Evolutionary conservation across 495 filamentous ascomycete species (phyloP).

Genomic region (Evernia prunastri): DNA sequence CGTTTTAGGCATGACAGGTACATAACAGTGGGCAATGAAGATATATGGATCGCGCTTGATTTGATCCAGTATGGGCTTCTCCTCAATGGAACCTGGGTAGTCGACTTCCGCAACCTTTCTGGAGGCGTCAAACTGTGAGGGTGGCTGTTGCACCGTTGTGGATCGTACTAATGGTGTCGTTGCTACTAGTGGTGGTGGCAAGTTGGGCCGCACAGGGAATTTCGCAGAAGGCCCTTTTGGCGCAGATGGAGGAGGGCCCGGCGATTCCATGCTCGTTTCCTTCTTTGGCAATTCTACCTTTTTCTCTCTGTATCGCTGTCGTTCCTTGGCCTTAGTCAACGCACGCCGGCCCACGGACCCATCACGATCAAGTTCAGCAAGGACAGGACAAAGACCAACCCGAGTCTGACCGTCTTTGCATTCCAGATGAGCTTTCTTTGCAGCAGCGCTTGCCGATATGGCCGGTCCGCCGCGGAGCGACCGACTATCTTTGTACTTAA

Average conservation of each 20-base stretch:
- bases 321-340: slow-evolving; percentile 63
- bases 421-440: slow-evolving; percentile 58
- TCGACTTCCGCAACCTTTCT: slow-evolving; percentile 40
- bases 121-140: slow-evolving; percentile 21
- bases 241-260: slow-evolving; percentile 68
- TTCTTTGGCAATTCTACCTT: slow-evolving; percentile 30
- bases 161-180: slow-evolving; percentile 32
- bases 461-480: slow-evolving; percentile 44
- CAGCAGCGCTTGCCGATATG: slow-evolving; percentile 65
- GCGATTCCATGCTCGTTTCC: slow-evolving; percentile 39
- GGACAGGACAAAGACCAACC: slow-evolving; percentile 66
- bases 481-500: slow-evolving; percentile 74
- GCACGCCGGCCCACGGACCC: slow-evolving; percentile 69
- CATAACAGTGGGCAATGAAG: slow-evolving; percentile 78
- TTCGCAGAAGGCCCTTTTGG: slow-evolving; percentile 81
- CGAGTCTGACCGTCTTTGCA: slow-evolving; percentile 60
- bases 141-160: slow-evolving; percentile 16
- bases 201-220: slow-evolving; percentile 36
- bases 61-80: slow-evolving; percentile 53
- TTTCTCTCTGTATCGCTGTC: slow-evolving; percentile 48
- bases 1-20: slow-evolving; percentile 80
- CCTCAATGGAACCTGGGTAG: slow-evolving; percentile 48
- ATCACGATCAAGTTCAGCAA: slow-evolving; percentile 82
- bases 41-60: slow-evolving; percentile 83
- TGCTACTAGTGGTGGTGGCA: slow-evolving; percentile 44